These are phyloP conservation scores for Saccharata proteae DNA, from an alignment of 2,329 filamentous ascomycete species.

Conservation along the genomic window DNA sequence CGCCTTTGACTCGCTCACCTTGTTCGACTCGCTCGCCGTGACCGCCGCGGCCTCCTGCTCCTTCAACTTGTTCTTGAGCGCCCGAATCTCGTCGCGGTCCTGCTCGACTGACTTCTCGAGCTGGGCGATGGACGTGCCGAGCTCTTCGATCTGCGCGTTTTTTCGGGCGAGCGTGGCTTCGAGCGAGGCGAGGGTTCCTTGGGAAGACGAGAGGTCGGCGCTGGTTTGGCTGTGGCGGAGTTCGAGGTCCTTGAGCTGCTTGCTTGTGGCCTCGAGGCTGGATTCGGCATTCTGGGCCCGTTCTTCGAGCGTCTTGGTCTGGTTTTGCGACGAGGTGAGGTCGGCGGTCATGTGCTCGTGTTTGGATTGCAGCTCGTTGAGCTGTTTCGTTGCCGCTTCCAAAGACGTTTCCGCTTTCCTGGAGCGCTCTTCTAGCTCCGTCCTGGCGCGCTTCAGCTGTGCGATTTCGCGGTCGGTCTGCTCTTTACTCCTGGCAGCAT, in stretches of 20 bases:
- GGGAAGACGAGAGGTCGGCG: constrained; percentile 1
- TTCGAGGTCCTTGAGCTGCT: constrained; percentile 8
- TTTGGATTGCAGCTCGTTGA: constrained; percentile 33
- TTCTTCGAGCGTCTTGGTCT: constrained; percentile 5
- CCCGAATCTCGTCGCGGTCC: constrained; percentile 10
- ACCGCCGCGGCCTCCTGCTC: constrained; percentile 23
- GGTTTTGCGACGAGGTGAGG: constrained; percentile 10
- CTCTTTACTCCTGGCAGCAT: constrained; percentile 18
- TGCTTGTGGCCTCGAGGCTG: constrained; percentile 3
- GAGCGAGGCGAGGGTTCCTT: constrained; percentile 8
- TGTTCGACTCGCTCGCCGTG: constrained; percentile 28
- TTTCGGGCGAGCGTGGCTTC: constrained; percentile 13
- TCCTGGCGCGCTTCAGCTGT: constrained; percentile 14
- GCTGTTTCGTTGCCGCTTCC: constrained; percentile 13
- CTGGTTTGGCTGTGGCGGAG: constrained; percentile 3
- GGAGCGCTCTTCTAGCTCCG: constrained; percentile 18
- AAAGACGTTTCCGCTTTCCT: constrained; percentile 4
- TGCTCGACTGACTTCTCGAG: constrained; percentile 7
- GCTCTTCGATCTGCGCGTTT: constrained; percentile 8
- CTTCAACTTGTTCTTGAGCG: constrained; percentile 11
- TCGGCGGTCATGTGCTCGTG: constrained; percentile 18
- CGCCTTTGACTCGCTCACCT: constrained; percentile 36
- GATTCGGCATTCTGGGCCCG: constrained; percentile 6
- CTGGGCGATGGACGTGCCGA: constrained; percentile 7
- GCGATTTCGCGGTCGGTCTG: constrained; percentile 23